These are phyloP conservation scores for Solanum chiquidenum DNA, from an alignment of 257 asterid genomes.

Conservation along the genomic window DNA sequence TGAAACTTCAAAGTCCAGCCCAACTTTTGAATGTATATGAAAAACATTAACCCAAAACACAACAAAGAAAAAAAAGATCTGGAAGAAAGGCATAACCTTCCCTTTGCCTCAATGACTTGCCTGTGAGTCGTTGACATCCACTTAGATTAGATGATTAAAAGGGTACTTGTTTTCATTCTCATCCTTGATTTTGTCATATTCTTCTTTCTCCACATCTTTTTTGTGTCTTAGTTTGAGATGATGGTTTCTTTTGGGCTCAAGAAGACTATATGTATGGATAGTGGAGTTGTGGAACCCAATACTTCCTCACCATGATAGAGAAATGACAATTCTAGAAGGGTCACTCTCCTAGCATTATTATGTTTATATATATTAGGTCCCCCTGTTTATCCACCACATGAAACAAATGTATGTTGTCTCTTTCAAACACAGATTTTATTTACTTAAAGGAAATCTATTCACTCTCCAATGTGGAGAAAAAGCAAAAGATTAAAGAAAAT, in stretches of 20 bases:
- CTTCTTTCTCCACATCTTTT: constrained; percentile 7
- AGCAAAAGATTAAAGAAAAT: not conserved
- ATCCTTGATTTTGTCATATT: not conserved
- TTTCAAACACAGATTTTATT: not conserved
- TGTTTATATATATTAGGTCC: not conserved
- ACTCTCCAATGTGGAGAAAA: constrained; percentile 30
- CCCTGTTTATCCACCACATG: constrained; percentile 26
- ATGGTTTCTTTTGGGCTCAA: not conserved
- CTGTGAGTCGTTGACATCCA: not conserved
- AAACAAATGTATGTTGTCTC: constrained; percentile 13
- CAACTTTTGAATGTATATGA: not conserved
- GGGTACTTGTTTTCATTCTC: not conserved
- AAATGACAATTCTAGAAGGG: constrained; percentile 2
- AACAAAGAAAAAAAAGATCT: not conserved
- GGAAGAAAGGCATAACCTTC: constrained; percentile 7
- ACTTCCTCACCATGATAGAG: not conserved
- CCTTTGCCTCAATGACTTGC: constrained; percentile 2
- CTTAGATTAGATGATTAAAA: not conserved
- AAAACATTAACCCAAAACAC: not conserved
- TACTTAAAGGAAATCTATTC: constrained; percentile 4
- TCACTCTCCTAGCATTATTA: constrained; percentile 10
- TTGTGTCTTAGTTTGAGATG: not conserved
- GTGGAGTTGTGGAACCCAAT: not conserved
- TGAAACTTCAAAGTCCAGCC: not conserved
- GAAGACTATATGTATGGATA: constrained; percentile 1